Percentiles rank a stretch among this genome's conserved stretches.
Conservation (phyloP, 2,329 filamentous ascomycete genomes). For the Drechslerella dactyloides region DNA sequence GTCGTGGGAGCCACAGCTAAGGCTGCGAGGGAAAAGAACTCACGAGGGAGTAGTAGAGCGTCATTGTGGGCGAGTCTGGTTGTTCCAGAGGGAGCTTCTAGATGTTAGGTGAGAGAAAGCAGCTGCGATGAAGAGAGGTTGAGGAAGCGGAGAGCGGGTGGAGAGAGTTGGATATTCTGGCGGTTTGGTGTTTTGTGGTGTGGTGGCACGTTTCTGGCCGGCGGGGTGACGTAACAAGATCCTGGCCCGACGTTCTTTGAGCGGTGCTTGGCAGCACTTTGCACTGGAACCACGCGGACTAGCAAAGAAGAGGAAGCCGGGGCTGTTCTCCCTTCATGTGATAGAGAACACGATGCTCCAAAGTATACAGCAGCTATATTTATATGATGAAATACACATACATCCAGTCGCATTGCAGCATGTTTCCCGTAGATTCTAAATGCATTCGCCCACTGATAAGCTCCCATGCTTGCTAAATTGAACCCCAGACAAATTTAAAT, state of each 20-base stretch:
- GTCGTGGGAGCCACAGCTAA: not conserved
- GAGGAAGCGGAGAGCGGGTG: slow-evolving; percentile 5
- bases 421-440: no score
- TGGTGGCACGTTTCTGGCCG: slow-evolving; percentile 10
- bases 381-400: no score
- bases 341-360: no score
- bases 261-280: not conserved
- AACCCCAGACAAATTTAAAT: slow-evolving; percentile 45
- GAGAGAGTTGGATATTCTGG: slow-evolving; percentile 4
- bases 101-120: not conserved
- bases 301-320: no score
- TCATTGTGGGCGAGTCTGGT: slow-evolving; percentile 59
- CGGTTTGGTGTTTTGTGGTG: slow-evolving; percentile 18
- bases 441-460: no score
- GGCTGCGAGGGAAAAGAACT: slow-evolving; percentile 52
- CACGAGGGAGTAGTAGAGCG: slow-evolving; percentile 64
- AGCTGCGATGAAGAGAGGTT: not conserved
- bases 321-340: no score
- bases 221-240: slow-evolving; percentile 42
- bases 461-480: slow-evolving; percentile 1
- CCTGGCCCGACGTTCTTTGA: not conserved
- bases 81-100: not conserved
- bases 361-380: no score
- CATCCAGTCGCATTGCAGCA: no score
- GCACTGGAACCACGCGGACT: not conserved